Conservation (phyloP, 1,284 basidiomycete genomes). For the Ceratobasidium sp. region DNA sequence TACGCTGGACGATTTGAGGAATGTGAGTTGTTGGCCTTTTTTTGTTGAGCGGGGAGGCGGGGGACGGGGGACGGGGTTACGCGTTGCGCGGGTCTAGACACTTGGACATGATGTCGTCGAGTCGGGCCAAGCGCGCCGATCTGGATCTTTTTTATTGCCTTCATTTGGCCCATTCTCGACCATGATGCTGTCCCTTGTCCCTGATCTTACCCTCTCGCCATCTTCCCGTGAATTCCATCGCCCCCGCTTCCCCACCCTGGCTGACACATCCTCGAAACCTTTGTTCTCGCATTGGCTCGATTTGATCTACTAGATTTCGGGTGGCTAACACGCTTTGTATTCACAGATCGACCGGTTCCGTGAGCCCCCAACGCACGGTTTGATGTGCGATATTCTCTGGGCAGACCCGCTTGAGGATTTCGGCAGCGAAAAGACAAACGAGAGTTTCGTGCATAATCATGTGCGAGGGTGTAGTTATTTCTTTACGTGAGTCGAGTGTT, state of each 20-base stretch:
- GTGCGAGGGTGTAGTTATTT: conserved; percentile 97
- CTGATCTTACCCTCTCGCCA: not conserved
- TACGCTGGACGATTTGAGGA: conserved; percentile 89
- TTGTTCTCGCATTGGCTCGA: too few relatives aligned
- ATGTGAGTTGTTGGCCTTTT: conserved; percentile 62
- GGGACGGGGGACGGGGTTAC: too few relatives aligned
- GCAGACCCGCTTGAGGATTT: conserved; percentile 95
- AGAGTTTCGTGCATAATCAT: conserved; percentile 92
- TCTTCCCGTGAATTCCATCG: too few relatives aligned
- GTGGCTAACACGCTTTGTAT: too few relatives aligned
- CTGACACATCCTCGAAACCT: too few relatives aligned
- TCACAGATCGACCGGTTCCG: conserved; percentile 90
- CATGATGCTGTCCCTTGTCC: conserved; percentile 42
- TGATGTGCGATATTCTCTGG: conserved; percentile 98
- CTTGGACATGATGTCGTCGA: too few relatives aligned
- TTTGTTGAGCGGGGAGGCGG: too few relatives aligned
- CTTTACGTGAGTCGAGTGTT: conserved; percentile 81
- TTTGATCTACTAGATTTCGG: too few relatives aligned
- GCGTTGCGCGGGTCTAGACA: too few relatives aligned
- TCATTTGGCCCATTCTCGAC: not conserved
- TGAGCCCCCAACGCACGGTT: conserved; percentile 91
- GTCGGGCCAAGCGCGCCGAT: not conserved
- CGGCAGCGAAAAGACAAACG: conserved; percentile 87
- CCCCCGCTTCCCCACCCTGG: conserved; percentile 11
- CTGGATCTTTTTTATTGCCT: not conserved